Evolutionary conservation across 257 asterid genomes (phyloP), one percentile per base, ranked within the genome.

Genomic region (Solanum chilense): DNA sequence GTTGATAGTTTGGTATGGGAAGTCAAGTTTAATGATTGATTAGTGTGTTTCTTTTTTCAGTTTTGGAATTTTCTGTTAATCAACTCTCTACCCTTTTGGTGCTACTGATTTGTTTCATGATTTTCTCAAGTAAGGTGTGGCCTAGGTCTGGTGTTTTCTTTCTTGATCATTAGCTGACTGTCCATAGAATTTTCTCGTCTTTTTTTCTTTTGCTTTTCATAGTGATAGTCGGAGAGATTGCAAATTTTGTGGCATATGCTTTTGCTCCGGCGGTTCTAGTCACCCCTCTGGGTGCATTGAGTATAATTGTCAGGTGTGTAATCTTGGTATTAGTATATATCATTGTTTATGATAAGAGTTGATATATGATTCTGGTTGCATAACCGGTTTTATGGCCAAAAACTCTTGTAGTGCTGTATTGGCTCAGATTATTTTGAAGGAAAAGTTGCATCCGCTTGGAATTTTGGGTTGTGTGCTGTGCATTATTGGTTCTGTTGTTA

Each of bases 261-360:
- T 96, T 94, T 91, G 98, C 99, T 75, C 98, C 99, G 37, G 97
- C 99, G 52, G 98, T 96, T 83, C 99, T 96, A 47, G 97, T 96
- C 75, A 93, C 99, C 4, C 99, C 99, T 89, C 96, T 96, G 84
- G 98, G 96, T 5, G 98, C 99, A 74, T 89, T 96, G 92, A 96
- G 99, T 89, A 94, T 95, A 87, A 94, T 96, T 44, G 95, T 94
- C 69, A 95, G 98, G 98, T 94, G 87, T 81, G 88, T 20, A 71
- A 87, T 71, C 12, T 82, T 75, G 39, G 23, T 64, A 33, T 18
- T 83, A 52, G 77, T 44, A 37, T 75, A 12, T 74, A 5, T 23
- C 52, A 23, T 39, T 39, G 56, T 12, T 74, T 74, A 3, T 31
- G 31, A 33, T 64, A 21, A 78, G 64, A 12, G 33, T 29, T 47